Percentiles rank a stretch among this genome's conserved stretches.
Conservation (phyloP, 306 rosid species). For the Abrus pulchellus region DNA sequence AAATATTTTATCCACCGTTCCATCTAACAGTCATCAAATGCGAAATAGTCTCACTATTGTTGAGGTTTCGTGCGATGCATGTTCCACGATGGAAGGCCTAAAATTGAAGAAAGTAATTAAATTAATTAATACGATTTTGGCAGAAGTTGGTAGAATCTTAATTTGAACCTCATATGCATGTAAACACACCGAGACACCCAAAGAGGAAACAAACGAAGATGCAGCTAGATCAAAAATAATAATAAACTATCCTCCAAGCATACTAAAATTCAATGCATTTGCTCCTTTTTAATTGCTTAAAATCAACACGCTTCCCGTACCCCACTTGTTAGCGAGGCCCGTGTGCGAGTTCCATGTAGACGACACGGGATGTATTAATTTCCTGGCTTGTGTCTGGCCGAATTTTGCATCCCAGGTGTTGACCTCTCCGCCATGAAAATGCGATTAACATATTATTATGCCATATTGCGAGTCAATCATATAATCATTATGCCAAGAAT, state of each 20-base stretch:
- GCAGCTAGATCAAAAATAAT: not conserved
- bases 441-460: constrained; percentile 24
- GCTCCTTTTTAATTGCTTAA: constrained; percentile 18
- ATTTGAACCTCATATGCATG: constrained; percentile 35
- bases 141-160: constrained; percentile 29
- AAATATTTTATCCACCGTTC: constrained; percentile 32
- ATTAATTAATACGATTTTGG: constrained; percentile 29
- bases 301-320: constrained; percentile 9
- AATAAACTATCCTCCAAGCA: not conserved
- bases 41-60: constrained; percentile 11
- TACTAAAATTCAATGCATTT: constrained; percentile 28
- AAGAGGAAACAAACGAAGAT: constrained; percentile 19
- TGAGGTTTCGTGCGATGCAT: constrained; percentile 39
- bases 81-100: constrained; percentile 38
- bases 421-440: constrained; percentile 50
- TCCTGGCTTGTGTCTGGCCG: constrained; percentile 47
- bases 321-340: constrained; percentile 43
- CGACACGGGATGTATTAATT: constrained; percentile 27
- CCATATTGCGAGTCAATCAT: constrained; percentile 57
- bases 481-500: constrained; percentile 64
- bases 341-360: constrained; percentile 40
- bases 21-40: constrained; percentile 16
- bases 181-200: not conserved
- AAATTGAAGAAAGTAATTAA: constrained; percentile 26
- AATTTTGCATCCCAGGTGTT: constrained; percentile 57